A percentile compares a stretch with the other conserved stretches of the same genome.
Conservation (phyloP, 371 early-diverging fungal genomes). For the Globomyces sp. region DNA sequence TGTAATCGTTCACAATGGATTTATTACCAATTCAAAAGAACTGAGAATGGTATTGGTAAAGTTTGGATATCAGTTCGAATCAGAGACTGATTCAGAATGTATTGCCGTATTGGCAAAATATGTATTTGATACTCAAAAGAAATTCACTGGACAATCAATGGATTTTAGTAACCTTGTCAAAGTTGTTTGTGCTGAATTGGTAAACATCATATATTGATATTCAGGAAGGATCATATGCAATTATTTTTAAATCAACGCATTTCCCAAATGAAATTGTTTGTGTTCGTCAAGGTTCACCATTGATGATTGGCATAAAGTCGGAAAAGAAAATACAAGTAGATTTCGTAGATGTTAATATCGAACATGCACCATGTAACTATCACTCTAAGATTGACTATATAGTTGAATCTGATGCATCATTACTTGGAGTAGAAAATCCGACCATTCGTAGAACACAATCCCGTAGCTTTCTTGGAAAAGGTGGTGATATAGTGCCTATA, state of each 20-base stretch:
- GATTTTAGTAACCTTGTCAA: slow-evolving; percentile 50
- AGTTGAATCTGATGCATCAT: slow-evolving; percentile 27
- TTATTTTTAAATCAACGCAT: slow-evolving; percentile 60
- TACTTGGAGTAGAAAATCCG: slow-evolving; percentile 40
- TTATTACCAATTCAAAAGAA: slow-evolving; percentile 69
- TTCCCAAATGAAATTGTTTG: slow-evolving; percentile 70
- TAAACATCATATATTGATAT: background rate
- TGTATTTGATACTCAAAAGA: slow-evolving; percentile 58
- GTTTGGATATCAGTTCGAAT: slow-evolving; percentile 59
- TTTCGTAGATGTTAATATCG: no score
- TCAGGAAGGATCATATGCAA: slow-evolving; percentile 70
- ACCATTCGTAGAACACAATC: slow-evolving; percentile 87
- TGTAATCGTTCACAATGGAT: slow-evolving; percentile 74
- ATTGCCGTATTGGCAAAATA: slow-evolving; percentile 65
- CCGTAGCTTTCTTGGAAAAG: slow-evolving; percentile 91
- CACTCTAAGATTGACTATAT: no score
- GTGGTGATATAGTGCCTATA: slow-evolving; percentile 88
- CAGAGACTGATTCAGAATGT: slow-evolving; percentile 72
- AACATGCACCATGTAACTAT: no score
- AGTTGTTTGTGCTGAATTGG: slow-evolving; percentile 53
- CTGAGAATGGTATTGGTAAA: slow-evolving; percentile 56
- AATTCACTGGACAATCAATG: slow-evolving; percentile 33
- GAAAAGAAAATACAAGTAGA: slow-evolving; percentile 60
- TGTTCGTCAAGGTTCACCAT: slow-evolving; percentile 64
- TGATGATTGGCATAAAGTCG: slow-evolving; percentile 67